Evolutionary conservation across 306 rosid species (phyloP), one percentile per base, ranked within the genome.

Genomic region (Begonia fuchsioides): DNA sequence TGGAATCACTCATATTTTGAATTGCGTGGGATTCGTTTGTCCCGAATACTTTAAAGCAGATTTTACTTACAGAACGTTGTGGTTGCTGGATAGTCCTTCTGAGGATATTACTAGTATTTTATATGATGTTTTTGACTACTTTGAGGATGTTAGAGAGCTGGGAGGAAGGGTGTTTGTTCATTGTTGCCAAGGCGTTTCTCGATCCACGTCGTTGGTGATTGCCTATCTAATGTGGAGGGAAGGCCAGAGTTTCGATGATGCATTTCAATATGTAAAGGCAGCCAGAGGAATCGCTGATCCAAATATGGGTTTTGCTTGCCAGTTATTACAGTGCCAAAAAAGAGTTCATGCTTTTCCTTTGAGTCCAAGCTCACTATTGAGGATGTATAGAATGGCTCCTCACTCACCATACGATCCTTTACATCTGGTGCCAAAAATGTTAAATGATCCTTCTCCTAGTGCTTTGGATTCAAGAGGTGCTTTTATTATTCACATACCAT

Each of bases 201-300:
- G 99, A 70, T 92, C 99, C 3, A 92, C 99, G 2, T 92, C 99
- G n/a, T 66, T 92, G 66, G 99, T 92, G 57, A 92, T 92, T 72
- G 99, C 99, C 3, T 92, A 92, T 56, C 86, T 75, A 39, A 92
- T 92, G 99, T 92, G 99, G 99, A 86, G 99, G 73, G 96, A 92
- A 77, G 99, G 96, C 7, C 99, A 86, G 80, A 92, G 99, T 70
- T 92, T 92, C 38, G 99, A 92, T 60, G 99, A 92, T 70, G 99
- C 99, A 39, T 86, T 92, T 72, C 99, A 86, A 74, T 82, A 82
- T 73, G 99, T 92, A 67, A 92, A 92, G 75, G 96, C 99, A 1
- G 99, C 96, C 1, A 92, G 96, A 50, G 94, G 99, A 40, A 92
- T 92, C 32, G 99, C 99, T 2, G 99, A 92, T 67, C 99, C 99